Conservation (phyloP, 495 filamentous ascomycete species). For the Usnea hakonensis region DNA sequence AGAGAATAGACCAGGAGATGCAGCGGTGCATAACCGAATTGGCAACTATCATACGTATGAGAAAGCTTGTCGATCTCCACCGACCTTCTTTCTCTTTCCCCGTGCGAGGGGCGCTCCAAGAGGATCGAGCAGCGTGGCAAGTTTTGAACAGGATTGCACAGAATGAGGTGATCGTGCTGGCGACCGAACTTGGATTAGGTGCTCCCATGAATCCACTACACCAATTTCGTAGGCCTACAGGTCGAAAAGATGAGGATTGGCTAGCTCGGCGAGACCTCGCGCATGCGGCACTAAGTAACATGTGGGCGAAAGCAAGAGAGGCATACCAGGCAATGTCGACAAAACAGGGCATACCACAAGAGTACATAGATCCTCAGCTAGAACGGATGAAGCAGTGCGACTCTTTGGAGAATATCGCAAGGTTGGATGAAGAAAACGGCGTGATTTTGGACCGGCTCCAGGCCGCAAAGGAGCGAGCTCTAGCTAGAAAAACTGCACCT, state of each 20-base stretch:
- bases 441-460: neutral
- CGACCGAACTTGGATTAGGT: too few species aligned
- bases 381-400: neutral
- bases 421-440: neutral
- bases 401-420: neutral
- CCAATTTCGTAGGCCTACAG: neutral
- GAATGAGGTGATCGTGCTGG: too few species aligned
- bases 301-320: neutral
- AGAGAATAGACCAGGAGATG: neutral
- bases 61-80: neutral
- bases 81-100: neutral
- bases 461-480: neutral
- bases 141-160: too few species aligned
- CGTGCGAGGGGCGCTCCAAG: neutral
- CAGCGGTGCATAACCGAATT: neutral
- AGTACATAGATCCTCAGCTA: neutral
- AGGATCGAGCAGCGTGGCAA: neutral
- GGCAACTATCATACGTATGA: neutral
- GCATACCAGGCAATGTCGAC: neutral
- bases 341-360: neutral
- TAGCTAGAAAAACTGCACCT: neutral
- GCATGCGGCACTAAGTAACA: neutral
- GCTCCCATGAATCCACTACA: neutral
- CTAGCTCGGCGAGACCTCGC: neutral
- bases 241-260: neutral